Evolutionary conservation across 2,329 filamentous ascomycete genomes (phyloP), one percentile per base, ranked within the genome.

Genomic region (Aspergillus felis): DNA sequence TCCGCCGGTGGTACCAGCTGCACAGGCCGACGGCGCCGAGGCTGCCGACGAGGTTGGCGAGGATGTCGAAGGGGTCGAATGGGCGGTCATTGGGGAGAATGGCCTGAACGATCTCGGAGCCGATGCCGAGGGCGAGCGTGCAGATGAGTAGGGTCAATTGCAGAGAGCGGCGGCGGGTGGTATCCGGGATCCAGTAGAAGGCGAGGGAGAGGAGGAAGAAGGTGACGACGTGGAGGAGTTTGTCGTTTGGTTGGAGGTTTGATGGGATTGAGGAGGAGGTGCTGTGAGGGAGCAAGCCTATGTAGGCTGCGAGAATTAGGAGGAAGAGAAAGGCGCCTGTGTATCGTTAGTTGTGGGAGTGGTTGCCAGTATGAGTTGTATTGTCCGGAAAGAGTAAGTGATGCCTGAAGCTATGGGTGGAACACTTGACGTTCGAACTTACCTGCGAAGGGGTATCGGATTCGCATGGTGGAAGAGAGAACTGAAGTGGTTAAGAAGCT

Each of bases 151-250:
- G 79, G 14, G 92, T 96, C 63, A 96, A 78, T 75, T 99, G 89
- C 51, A 96, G 80, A 22, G 87, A 88, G 65, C 93, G 90, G 53
- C 93, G 87, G 61, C 94, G 90, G 61, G 87, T 89, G 53, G 92
- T 95, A 74, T 99, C 94, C 67, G 97, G 78, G 71, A 97, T 90
- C 92, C 94, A 99, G 84, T 99, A 99, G 82, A 97, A 97, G 65
- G 84, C 71, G 47, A 82, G 66, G 17, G 93, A 96, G 54, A 99
- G 83, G 64, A 91, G 72, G 81, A 97, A 96, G 80, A 99, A 97
- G 67, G 90, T 92, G 57, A 92, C 61, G 66, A 90, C 82, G 76
- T 97, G 94, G 28, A 97, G 83, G 68, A 89, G 79, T 76, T 99
- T 97, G 82, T 97, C 92, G 79, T 95, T 92, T 72, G 93, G 83